A percentile compares a stretch with the other conserved stretches of the same genome.
Conservation (phyloP, 2,329 filamentous ascomycete genomes). For the Phialophora chinensis region DNA sequence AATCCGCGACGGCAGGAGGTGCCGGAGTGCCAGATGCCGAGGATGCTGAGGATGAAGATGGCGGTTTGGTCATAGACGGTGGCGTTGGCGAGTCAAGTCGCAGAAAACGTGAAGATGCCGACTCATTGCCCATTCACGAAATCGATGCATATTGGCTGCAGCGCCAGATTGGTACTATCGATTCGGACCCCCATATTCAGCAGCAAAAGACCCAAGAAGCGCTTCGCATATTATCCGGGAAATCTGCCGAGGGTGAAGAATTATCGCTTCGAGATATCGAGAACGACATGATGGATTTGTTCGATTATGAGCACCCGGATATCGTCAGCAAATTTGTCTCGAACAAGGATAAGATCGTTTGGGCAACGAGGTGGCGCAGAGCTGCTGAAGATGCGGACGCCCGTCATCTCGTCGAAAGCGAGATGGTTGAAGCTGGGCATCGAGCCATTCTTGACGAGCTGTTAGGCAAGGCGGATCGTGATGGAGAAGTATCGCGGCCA, state of each 20-base stretch:
- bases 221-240: constrained; percentile 79
- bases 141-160: constrained; percentile 99
- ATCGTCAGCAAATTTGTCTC: constrained; percentile 87
- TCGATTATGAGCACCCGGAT: constrained; percentile 95
- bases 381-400: constrained; percentile 78
- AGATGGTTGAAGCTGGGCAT: constrained; percentile 89
- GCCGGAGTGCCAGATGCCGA: constrained; percentile 51
- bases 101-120: constrained; percentile 53
- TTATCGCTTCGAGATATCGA: constrained; percentile 90
- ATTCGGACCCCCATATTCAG: constrained; percentile 89
- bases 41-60: constrained; percentile 58
- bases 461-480: constrained; percentile 68
- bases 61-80: constrained; percentile 79
- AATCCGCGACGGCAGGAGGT: constrained; percentile 55
- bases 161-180: constrained; percentile 84
- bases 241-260: constrained; percentile 75
- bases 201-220: constrained; percentile 90
- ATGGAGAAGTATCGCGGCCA: constrained; percentile 61
- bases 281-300: constrained; percentile 97
- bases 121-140: constrained; percentile 77
- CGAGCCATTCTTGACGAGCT: constrained; percentile 88
- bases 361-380: constrained; percentile 86
- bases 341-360: constrained; percentile 92
- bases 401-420: constrained; percentile 77
- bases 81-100: constrained; percentile 57